Evolutionary conservation across 768 basidiomycete species (phyloP), one percentile per base, ranked within the genome.

Genomic region (Leccinum rimulosum): DNA sequence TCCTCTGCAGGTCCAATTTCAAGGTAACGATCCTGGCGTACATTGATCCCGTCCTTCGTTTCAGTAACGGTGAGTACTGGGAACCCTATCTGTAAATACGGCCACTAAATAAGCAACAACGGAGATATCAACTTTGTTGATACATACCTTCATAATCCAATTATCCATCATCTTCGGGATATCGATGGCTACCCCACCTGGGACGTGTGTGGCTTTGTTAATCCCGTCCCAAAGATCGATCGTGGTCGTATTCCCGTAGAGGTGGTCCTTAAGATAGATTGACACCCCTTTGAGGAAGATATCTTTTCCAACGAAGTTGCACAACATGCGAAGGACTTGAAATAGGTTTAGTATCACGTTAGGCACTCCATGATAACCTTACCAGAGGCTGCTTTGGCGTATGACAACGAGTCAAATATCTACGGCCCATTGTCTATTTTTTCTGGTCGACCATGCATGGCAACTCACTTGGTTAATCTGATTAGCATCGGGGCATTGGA

Each of bases 1-100:
- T 84, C 83, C 66, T 87, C 84, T 9, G 85, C 86, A 61, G 81
- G 82, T 0, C 94, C 95, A 0, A 88, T 90, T 69, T 92, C 89
- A 50, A 98, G 77, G 82, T 97, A 98, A 19, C 97, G 82, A 70
- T 97, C 91, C 75, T 98, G 97, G 35, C 86, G 84, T 55, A 98
- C 80, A 57, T 79, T 81, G 65, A 99, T 86, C 10, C 88, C 88
- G 48, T 80, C 82, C 1, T 78, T 72, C 12, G 79, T 82, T 74
- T 98, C 95, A 2, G 84, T 88, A 49, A 98, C 92, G 33, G 85
- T 89, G 56, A 98, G 72, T 27, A 98, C 86, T 1, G 97, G 97
- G 79, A 88, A 98, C 15, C 97, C 97, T 58, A 84, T 79, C 82
- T 81, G 51, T 50, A 36, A 35, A 25, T n/a, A 17, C 45, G 33